Evolutionary conservation across 805 yeast species (phyloP).

Genomic region (Soucietia sequanensis): DNA sequence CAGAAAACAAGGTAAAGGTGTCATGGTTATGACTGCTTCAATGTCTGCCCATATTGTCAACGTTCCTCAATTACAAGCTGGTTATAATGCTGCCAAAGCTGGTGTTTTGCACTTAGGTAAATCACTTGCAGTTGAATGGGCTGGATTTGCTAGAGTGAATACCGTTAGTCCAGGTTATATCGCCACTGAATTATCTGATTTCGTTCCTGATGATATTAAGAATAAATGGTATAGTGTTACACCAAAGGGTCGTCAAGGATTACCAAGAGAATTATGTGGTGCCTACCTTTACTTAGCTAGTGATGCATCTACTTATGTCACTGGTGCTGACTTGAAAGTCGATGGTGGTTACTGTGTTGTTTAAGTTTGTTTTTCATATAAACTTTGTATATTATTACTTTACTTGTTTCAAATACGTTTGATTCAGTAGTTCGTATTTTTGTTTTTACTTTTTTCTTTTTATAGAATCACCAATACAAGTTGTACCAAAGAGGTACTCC

Average conservation of each 20-base stretch:
- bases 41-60: conserved; percentile 89
- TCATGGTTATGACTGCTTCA: conserved; percentile 81
- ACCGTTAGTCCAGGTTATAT: conserved; percentile 86
- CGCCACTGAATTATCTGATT: conserved; percentile 59
- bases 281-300: conserved; percentile 79
- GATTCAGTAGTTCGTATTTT: too few species aligned
- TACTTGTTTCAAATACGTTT: too few species aligned
- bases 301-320: conserved; percentile 75
- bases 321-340: conserved; percentile 73
- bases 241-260: conserved; percentile 78
- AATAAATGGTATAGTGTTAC: conserved; percentile 39
- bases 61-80: conserved; percentile 83
- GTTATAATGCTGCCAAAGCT: conserved; percentile 86
- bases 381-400: too few species aligned
- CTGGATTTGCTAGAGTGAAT: conserved; percentile 80
- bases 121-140: conserved; percentile 86
- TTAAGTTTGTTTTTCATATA: conserved; percentile 20
- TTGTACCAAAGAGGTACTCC: too few species aligned
- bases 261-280: conserved; percentile 72
- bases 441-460: too few species aligned
- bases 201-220: conserved; percentile 35
- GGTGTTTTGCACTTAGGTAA: conserved; percentile 73
- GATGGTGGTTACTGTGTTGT: conserved; percentile 75
- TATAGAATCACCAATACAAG: too few species aligned
- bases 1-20: conserved; percentile 71